Percentiles rank a stretch among this genome's conserved stretches.
These are phyloP conservation scores for Curvularia spicifera DNA, from an alignment of 2,329 filamentous ascomycete genomes.

Conservation along the genomic window DNA sequence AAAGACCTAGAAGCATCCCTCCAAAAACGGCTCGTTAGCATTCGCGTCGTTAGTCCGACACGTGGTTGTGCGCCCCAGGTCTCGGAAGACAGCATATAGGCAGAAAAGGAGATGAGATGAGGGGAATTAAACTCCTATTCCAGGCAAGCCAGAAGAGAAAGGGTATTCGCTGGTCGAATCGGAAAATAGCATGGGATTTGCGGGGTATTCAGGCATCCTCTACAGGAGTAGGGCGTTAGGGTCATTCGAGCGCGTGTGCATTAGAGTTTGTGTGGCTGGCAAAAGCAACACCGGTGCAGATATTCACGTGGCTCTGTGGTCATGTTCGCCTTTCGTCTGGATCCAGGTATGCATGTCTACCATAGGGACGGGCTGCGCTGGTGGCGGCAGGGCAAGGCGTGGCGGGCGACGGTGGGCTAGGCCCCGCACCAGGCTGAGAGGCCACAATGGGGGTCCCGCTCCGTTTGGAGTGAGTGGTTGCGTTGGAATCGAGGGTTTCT, in stretches of 20 bases:
- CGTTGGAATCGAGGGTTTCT: neutral
- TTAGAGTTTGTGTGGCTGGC: neutral
- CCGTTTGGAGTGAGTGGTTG: neutral
- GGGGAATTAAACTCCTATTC: no score
- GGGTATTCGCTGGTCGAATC: neutral
- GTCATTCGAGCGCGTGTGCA: neutral
- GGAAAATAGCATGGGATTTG: neutral
- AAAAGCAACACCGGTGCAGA: neutral
- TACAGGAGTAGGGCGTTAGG: no score
- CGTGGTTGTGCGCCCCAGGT: neutral
- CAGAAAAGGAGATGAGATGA: neutral
- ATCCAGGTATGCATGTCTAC: neutral
- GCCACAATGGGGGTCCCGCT: neutral
- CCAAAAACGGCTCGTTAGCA: no score
- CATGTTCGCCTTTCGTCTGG: neutral
- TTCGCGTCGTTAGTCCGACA: neutral
- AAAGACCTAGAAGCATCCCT: no score
- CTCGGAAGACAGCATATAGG: neutral
- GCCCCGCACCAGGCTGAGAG: neutral
- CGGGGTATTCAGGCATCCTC: neutral
- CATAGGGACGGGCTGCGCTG: neutral
- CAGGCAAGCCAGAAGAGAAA: neutral
- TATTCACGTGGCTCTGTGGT: neutral
- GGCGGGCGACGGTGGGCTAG: neutral
- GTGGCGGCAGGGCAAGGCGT: no score